Base-by-base conservation (phyloP, 306 rosid genomes). In the Rosa lucieae region DNA sequence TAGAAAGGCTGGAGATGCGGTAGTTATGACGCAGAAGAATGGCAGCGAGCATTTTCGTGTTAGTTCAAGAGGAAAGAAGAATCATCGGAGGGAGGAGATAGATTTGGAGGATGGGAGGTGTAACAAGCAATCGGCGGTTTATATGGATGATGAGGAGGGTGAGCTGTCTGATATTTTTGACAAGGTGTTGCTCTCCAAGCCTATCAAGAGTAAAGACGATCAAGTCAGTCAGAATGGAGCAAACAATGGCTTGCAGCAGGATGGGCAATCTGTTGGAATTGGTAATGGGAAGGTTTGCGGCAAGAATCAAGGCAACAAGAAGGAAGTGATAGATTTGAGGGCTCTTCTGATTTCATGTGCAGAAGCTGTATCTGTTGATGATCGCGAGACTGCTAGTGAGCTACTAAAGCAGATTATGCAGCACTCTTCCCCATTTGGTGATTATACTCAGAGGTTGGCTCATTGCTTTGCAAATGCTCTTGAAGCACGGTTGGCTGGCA, bases 401-500 rank as follows among this genome's bases (percentile, higher is more conserved):
- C 76, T 91, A 70, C 77, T 93, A 29, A 87, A 84, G 82, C 91
- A 91, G 92, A 88, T 93, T 70, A 80, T 92, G 87, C 84, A 82
- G 73, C 87, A 93, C 79, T 89, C 97, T 70, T 83, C 89, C n/a
- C 77, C 81, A 7, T 52, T 32, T 0, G 98, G 98, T 8, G 94
- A 91, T 70, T 87, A 89, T 5, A 63, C 87, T 3, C 92, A 87
- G 86, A 91, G 94, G 53, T 53, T 91, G 86, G 94, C 94, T 59
- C 88, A 89, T 88, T 91, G 49, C 84, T 87, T 91, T 2, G 92
- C 86, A 7, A 84, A 91, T 61, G 86, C 85, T 66, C 83, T 93
- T 32, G 94, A 91, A 70, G 92, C 93, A 6, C 93, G 98, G 46
- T 78, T 91, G 81, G 83, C 85, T 66, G 96, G 93, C 44, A 81